Base-by-base conservation (phyloP, 352 stramenopile genomes). In the Phytophthora brassicae region DNA sequence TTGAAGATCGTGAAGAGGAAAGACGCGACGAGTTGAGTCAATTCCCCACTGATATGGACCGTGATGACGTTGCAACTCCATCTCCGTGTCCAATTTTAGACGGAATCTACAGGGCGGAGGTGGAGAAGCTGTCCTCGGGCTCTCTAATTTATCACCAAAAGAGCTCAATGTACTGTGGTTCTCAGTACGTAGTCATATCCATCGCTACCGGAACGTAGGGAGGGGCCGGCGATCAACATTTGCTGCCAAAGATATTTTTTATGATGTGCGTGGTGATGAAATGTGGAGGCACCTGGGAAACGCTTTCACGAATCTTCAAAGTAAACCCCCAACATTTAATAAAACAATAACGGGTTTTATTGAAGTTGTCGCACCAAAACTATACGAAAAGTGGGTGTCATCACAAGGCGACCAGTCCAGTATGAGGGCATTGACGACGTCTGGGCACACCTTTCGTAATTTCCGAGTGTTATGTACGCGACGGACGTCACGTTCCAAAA, bases 141-240 rank as follows among this genome's bases (percentile, higher is more conserved):
- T 53, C 46, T 26, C 31, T 5, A 36, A 56, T 20, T 36, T 55
- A 4, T 33, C 20, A 6, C 13, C 48, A 41, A 41, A 35, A 26
- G 48, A 56, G 22, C 0, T 56, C 0, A 56, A 56, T 9, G 19
- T 26, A 4, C 20, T 55, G 1, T 55, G 29, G 31, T 17, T 36
- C 6, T 55, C 31, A 1, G 33, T 55, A 0, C 47, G 19, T 12
- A 45, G 2, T n/a, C 33, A 56, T 8, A 23, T 46, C 2, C 20
- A 35, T 26, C 48, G 48, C 2, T 56, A 56, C 48, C 46, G 48
- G 35, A 56, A 46, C 35, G 48, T 56, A 17, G 48, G 48, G 1
- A 9, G 33, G 2, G 48, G 35, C 0, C 11, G 26, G 7, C 29
- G 33, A 0, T 56, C 35, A 13, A 44, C 17, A 4, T 56, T 56